Base-by-base conservation (phyloP, 345 rosid species). In the Kandelia obovata region DNA sequence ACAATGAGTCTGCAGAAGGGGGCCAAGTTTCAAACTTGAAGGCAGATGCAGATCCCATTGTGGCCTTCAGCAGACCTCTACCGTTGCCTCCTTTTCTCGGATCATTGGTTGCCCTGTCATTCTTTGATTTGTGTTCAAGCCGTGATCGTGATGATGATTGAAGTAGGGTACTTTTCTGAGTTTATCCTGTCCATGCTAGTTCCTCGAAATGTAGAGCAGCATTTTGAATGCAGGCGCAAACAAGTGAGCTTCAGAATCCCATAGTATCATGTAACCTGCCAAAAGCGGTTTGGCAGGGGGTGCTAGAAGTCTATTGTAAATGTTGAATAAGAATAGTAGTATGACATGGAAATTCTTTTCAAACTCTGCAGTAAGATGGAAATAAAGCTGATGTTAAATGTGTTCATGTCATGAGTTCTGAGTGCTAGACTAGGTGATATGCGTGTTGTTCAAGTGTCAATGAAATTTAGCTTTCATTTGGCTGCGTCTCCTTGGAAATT, bases 21-120 rank as follows among this genome's bases (percentile, higher is more conserved):
- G 58, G 58, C 62, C 46, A 26, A 1, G 28, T 72, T 11, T 28
- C 69, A 28, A 51, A 30, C 27, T 13, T 34, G 8, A 55, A 8
- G 58, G 87, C 77, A 63, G 75, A 75, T 31, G 69, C 71, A 1
- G 90, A 84, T 39, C 91, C 86, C 6, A 66, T 71, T 25, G 84
- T 75, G 47, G 82, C 95, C 66, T 85, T 88, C 68, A 74, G 88
- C 72, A 85, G 76, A 68, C 96, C 89, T 3, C 89, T 84, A 0
- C 90, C 80, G 0, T 69, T 75, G 7, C 78, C 85, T 0, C 88
- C 90, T 9, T 53, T 85, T 53, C 56, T 86, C 0, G 92, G 87
- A 58, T 90, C 92, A 0, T 25, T 88, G 52, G 61, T 89, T 67
- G 83, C 85, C 63, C 80, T 85, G 55, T 85, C 84, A 1, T 70